A percentile compares a stretch with the other conserved stretches of the same genome.
Conservation (phyloP, 305 asterid species). For the Ajuga reptans region DNA sequence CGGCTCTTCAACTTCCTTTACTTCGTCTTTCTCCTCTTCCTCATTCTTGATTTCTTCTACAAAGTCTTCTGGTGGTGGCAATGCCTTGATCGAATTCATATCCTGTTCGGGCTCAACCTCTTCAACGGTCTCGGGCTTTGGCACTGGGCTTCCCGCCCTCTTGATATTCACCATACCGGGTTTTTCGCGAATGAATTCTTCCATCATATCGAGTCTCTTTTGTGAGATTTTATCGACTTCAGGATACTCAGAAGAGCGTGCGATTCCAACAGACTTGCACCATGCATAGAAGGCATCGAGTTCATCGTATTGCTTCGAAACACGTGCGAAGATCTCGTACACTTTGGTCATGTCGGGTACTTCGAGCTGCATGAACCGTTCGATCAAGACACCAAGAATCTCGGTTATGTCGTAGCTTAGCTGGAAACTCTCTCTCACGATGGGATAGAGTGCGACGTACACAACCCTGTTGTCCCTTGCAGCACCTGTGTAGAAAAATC, state of each 20-base stretch:
- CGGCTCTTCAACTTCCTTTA: conserved; percentile 17
- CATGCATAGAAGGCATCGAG: conserved; percentile 64
- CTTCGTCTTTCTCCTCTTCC: conserved; percentile 24
- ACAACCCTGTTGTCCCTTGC: conserved; percentile 65
- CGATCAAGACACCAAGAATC: conserved; percentile 53
- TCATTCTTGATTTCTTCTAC: conserved; percentile 20
- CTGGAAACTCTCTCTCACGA: conserved; percentile 73
- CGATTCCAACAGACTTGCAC: conserved; percentile 58
- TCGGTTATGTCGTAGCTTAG: conserved; percentile 65
- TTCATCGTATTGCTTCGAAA: conserved; percentile 77
- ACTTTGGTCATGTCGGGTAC: conserved; percentile 51
- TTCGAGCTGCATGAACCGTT: conserved; percentile 70
- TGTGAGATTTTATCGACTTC: conserved; percentile 69
- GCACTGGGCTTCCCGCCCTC: conserved; percentile 21
- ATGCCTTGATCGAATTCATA: conserved; percentile 50
- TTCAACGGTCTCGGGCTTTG: conserved; percentile 22
- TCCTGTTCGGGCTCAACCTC: conserved; percentile 40
- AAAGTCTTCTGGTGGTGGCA: conserved; percentile 60
- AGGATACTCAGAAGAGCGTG: conserved; percentile 66
- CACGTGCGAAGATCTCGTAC: conserved; percentile 55
- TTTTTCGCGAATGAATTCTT: conserved; percentile 60
- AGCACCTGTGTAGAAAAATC: conserved; percentile 35
- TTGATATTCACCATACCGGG: conserved; percentile 28
- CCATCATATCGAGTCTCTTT: conserved; percentile 77
- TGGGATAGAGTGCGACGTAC: conserved; percentile 57